phyloP scores from a whole-genome alignment of 1,139 yeast genomes.

The Geotrichum phurueaensis region DNA sequence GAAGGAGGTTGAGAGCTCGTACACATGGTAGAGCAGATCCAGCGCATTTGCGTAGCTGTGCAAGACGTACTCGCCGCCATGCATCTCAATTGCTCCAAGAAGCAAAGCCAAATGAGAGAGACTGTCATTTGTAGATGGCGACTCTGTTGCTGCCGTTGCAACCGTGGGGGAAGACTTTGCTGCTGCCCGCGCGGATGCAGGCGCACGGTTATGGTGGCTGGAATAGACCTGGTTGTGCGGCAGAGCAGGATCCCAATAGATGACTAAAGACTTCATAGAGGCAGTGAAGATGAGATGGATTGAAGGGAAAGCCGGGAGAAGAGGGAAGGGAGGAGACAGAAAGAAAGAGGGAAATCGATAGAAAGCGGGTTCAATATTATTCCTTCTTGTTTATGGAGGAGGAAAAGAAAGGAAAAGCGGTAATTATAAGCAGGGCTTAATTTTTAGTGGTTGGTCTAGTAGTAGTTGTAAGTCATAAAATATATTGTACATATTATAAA shows the following conservation, averaged over 20 bases:
- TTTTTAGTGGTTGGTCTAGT: no score
- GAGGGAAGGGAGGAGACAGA: no score
- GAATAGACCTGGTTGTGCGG: background rate
- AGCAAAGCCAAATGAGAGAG: background rate
- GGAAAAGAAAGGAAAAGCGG: background rate
- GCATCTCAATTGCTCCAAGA: background rate
- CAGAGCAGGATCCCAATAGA: constrained; percentile 4
- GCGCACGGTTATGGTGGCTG: background rate
- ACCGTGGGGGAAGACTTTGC: background rate
- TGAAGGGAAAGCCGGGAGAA: background rate
- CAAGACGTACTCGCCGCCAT: background rate
- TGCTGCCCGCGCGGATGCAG: background rate
- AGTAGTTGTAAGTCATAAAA: background rate
- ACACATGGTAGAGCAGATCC: background rate
- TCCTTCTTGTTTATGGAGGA: background rate
- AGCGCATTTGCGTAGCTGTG: background rate
- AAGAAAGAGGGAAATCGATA: background rate
- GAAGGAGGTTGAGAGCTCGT: background rate
- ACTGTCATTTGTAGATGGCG: background rate
- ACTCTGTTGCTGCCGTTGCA: background rate
- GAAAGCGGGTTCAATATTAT: background rate
- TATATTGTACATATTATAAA: background rate
- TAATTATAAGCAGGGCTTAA: background rate
- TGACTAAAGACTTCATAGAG: constrained; percentile 4
- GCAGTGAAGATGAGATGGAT: background rate